phyloP scores from a whole-genome alignment of 1,284 basidiomycete genomes.

The Caloboletus firmus region DNA sequence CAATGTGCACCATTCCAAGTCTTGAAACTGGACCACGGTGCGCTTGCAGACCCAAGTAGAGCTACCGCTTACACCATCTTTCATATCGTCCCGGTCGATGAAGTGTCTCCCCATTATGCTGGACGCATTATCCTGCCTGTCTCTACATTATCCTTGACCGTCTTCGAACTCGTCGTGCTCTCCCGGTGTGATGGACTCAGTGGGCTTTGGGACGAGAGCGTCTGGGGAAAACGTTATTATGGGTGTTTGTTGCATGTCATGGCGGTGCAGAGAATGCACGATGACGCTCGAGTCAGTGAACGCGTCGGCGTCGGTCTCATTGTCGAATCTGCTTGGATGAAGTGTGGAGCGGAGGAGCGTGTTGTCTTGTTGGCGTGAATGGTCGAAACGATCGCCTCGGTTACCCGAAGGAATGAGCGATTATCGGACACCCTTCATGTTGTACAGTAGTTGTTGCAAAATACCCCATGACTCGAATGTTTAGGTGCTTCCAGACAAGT shows the following conservation, averaged over 20 bases:
- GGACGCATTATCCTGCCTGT: constrained; percentile 23
- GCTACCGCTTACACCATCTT: constrained; percentile 14
- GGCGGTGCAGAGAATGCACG: constrained; percentile 10
- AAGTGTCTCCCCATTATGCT: neutral
- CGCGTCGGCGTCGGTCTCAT: constrained; percentile 17
- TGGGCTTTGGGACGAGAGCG: constrained; percentile 16
- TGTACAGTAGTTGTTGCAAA: no score
- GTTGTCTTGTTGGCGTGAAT: constrained; percentile 14
- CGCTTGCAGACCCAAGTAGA: neutral
- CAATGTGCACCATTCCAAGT: constrained; percentile 12
- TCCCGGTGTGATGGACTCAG: constrained; percentile 9
- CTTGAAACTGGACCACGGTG: neutral
- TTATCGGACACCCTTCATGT: no score
- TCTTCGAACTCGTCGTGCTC: constrained; percentile 20
- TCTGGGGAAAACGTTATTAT: constrained; percentile 17
- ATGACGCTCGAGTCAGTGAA: constrained; percentile 9
- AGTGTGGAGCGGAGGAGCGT: constrained; percentile 1
- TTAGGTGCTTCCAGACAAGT: no score
- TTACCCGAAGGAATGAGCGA: no score
- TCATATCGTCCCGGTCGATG: constrained; percentile 7
- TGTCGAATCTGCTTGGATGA: constrained; percentile 16
- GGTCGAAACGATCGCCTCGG: no score
- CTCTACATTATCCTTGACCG: constrained; percentile 6
- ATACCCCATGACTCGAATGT: no score
- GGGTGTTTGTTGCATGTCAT: constrained; percentile 27